Evolutionary conservation across 768 basidiomycete species (phyloP).

Genomic region (Goffeauzyma gilvescens): DNA sequence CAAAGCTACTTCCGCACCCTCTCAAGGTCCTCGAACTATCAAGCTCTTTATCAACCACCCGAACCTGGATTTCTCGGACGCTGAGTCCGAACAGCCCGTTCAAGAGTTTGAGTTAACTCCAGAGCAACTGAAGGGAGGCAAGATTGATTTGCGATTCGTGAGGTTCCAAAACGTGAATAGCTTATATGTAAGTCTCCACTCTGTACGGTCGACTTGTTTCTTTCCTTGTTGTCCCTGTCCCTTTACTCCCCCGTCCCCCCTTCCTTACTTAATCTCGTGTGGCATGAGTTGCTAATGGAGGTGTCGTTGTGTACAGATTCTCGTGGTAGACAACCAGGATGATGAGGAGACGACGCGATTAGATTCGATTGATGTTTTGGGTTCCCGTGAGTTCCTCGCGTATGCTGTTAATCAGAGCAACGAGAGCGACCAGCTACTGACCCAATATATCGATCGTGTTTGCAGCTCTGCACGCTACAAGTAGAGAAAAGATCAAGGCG

Average conservation of each 20-base stretch:
- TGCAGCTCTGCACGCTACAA: too few species aligned
- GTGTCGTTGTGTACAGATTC: conserved; percentile 23
- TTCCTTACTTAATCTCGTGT: too few species aligned
- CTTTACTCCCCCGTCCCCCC: too few species aligned
- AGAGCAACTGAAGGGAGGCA: conserved; percentile 25
- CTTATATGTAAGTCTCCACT: conserved; percentile 4
- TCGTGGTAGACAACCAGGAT: conserved; percentile 30
- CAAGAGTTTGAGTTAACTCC: conserved; percentile 27
- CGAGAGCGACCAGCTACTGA: too few species aligned
- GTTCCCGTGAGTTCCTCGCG: conserved; percentile 26
- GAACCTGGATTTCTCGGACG: conserved; percentile 27
- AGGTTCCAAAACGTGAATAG: conserved; percentile 31
- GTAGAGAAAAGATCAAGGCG: too few species aligned
- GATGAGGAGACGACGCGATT: conserved; percentile 33
- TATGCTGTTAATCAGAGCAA: too few species aligned
- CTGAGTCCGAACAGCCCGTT: conserved; percentile 18
- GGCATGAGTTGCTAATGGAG: too few species aligned
- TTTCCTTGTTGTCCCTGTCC: too few species aligned
- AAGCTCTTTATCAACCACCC: conserved; percentile 31
- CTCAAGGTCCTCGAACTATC: conserved; percentile 28
- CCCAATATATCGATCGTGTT: too few species aligned
- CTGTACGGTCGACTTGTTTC: too few species aligned
- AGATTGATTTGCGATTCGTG: conserved; percentile 30
- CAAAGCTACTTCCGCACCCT: conserved; percentile 22
- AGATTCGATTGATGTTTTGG: conserved; percentile 31